These are phyloP conservation scores for Striga asiatica DNA, from an alignment of 257 asterid species.

Conservation along the genomic window DNA sequence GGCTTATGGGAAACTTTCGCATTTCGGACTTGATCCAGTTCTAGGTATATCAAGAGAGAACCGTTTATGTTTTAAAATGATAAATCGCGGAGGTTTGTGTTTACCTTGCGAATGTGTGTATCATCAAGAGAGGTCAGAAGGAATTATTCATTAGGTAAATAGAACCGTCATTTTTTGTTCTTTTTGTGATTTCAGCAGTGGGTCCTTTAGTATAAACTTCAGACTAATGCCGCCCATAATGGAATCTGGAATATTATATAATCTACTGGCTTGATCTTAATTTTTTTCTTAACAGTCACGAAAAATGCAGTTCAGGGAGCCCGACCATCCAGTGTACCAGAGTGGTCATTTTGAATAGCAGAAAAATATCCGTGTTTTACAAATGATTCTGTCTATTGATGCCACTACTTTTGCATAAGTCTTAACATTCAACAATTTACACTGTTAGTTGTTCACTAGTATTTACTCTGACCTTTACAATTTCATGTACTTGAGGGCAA, in stretches of 20 bases:
- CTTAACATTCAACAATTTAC: neutral
- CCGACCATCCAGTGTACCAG: neutral
- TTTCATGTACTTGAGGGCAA: constrained; percentile 4
- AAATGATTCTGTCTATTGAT: neutral
- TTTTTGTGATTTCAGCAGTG: too few relatives aligned
- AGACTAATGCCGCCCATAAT: too few relatives aligned
- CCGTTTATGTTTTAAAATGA: too few relatives aligned
- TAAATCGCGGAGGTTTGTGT: neutral
- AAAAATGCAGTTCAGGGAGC: neutral
- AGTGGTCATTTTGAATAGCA: neutral
- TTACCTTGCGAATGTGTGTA: too few relatives aligned
- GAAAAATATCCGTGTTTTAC: neutral
- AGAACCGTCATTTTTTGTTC: too few relatives aligned
- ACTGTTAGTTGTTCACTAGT: neutral
- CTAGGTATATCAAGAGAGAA: constrained; percentile 74
- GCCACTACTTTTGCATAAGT: neutral
- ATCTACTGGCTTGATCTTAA: too few relatives aligned
- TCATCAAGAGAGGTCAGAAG: too few relatives aligned
- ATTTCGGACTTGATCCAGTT: constrained; percentile 63
- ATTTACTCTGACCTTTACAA: neutral
- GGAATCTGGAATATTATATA: too few relatives aligned
- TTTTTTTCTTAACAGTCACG: neutral
- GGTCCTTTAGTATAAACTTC: too few relatives aligned
- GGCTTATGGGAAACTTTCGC: constrained; percentile 61
- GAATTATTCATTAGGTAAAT: too few relatives aligned